Evolutionary conservation across 1,139 yeast genomes (phyloP).

Genomic region (Debaryomyces psychrophilus): DNA sequence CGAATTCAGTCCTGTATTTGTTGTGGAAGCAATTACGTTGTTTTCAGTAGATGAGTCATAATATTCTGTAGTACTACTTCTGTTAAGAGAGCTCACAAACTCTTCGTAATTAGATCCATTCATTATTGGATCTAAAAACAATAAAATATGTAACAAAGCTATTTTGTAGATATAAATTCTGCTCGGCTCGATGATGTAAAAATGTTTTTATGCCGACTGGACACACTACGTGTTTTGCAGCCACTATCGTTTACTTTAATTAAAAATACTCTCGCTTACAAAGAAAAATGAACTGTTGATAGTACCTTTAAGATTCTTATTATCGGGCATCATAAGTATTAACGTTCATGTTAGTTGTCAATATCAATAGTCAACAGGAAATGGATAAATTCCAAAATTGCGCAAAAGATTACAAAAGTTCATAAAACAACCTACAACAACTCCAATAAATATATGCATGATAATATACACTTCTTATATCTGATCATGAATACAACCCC

Average conservation of each 20-base stretch:
- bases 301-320: too few relatives aligned
- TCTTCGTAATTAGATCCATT: slow-evolving; percentile 2
- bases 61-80: not conserved
- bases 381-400: too few relatives aligned
- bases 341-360: too few relatives aligned
- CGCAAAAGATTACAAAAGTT: too few relatives aligned
- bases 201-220: not conserved
- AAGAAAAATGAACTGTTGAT: too few relatives aligned
- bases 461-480: too few relatives aligned
- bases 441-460: too few relatives aligned
- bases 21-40: not conserved
- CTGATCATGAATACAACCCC: too few relatives aligned
- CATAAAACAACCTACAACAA: too few relatives aligned
- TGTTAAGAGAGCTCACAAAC: slow-evolving; percentile 1
- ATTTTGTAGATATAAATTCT: not conserved
- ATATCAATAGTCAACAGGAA: too few relatives aligned
- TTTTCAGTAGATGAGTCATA: not conserved
- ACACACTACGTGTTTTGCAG: slow-evolving; percentile 3
- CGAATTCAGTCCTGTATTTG: not conserved
- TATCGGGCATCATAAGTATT: too few relatives aligned
- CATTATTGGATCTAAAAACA: not conserved
- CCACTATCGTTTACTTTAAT: not conserved
- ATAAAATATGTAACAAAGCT: not conserved
- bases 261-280: not conserved
- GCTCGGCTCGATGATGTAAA: slow-evolving; percentile 4